These are phyloP conservation scores for Canavalia gladiata DNA, from an alignment of 306 rosid genomes.

Conservation along the genomic window DNA sequence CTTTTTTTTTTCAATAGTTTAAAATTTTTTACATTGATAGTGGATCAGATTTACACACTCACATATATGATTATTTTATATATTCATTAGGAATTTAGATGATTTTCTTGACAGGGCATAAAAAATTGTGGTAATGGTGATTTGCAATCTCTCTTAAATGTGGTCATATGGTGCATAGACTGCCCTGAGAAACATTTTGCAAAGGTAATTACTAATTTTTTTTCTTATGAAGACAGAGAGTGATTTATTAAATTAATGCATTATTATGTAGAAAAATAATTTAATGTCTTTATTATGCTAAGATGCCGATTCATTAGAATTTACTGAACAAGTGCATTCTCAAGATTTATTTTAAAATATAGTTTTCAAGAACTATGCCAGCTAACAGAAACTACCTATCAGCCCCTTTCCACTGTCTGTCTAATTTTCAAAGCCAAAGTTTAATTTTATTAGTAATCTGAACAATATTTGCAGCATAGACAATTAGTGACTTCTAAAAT, in stretches of 20 bases:
- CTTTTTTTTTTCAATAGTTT: not conserved
- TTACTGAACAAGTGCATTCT: not conserved
- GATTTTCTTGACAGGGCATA: slow-evolving; percentile 67
- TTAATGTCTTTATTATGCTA: not conserved
- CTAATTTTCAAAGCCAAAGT: not conserved
- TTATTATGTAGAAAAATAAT: not conserved
- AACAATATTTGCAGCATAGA: slow-evolving; percentile 11
- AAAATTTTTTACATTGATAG: not conserved
- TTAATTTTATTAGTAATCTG: not conserved
- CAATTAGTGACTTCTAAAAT: not conserved
- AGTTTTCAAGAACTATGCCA: not conserved
- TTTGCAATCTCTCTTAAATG: slow-evolving; percentile 62
- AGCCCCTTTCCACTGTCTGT: not conserved
- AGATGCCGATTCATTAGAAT: not conserved
- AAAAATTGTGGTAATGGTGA: slow-evolving; percentile 65
- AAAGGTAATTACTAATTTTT: slow-evolving; percentile 58
- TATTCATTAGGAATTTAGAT: not conserved
- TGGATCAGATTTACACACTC: not conserved
- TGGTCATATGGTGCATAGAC: slow-evolving; percentile 69
- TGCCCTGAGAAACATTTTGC: slow-evolving; percentile 91
- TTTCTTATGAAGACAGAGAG: not conserved
- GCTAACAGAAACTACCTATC: not conserved
- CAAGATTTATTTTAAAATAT: not conserved
- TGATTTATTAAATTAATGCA: slow-evolving; percentile 5
- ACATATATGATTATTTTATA: not conserved